Evolutionary conservation across 2,329 filamentous ascomycete species (phyloP).

Genomic region (Cytospora piceicola): DNA sequence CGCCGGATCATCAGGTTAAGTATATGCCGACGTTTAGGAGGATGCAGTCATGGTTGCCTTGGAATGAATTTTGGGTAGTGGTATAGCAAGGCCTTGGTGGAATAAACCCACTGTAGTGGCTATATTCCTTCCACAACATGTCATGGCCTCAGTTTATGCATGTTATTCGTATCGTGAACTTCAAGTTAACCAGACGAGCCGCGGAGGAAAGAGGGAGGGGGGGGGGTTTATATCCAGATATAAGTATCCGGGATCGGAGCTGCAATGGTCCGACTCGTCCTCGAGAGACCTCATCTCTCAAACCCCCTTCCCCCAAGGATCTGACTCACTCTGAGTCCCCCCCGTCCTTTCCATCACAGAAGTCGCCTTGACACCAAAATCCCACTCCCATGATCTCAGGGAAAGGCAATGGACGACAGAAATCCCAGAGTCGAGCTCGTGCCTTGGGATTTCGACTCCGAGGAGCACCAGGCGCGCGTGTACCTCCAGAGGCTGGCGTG

Average conservation of each 20-base stretch:
- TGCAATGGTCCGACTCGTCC: not conserved
- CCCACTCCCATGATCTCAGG: not conserved
- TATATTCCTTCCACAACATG: not conserved
- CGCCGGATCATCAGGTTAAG: conserved; percentile 47
- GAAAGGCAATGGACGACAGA: conserved; percentile 5
- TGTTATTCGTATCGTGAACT: not conserved
- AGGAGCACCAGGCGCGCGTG: conserved; percentile 46
- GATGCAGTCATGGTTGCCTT: conserved; percentile 45
- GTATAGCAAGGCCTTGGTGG: not conserved
- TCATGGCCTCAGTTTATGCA: not conserved
- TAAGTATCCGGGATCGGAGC: not conserved
- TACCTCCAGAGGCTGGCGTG: conserved; percentile 50
- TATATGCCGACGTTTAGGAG: conserved; percentile 47
- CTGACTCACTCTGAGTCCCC: not conserved
- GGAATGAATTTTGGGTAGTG: conserved; percentile 37
- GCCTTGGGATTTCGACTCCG: conserved; percentile 48
- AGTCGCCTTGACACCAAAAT: not conserved
- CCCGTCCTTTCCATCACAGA: not conserved
- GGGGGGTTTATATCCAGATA: not conserved
- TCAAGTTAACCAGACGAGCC: not conserved
- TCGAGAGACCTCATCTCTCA: not conserved
- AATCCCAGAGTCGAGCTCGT: conserved; percentile 42
- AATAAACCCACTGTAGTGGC: not conserved
- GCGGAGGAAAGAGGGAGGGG: not conserved
- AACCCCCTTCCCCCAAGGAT: too few relatives aligned